Base-by-base conservation (phyloP, 139 green algal species). In the Chlamydomonas eustigma region DNA sequence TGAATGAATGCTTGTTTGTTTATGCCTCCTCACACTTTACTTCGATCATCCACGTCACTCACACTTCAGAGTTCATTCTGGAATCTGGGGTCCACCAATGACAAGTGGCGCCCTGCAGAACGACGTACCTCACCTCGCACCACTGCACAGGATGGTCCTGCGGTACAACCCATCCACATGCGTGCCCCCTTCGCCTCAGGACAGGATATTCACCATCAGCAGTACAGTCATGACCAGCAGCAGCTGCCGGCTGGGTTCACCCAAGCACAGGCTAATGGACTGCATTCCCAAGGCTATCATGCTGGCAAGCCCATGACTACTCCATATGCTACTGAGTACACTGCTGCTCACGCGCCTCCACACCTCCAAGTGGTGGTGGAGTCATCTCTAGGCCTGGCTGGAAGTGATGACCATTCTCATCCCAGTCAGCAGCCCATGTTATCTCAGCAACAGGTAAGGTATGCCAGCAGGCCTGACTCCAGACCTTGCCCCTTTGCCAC, bases 61-160 rank as follows among this genome's bases (percentile, higher is more conserved):
- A n/a, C n/a, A n/a, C 18, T 58, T 58, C 58, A 70, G 58, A 37
- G 25, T 6, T 70, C 58, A 5, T 70, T 70, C 58, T 70, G 58
- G 58, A 70, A 70, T 28, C 24, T 70, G 8, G 58, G 58, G 6
- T 32, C 28, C 58, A 70, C 58, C 58, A 70, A 22, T 28, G 18
- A 70, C 58, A 32, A 35, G 25, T 70, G 58, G 58, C 58, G 24
- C 25, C 8, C 24, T 22, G 25, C 6, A 22, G 58, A 70, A 24
- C 58, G 58, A 24, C 24, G 28, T 6, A 24, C 6, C 8, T 22
- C 18, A 28, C 8, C 58, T 22, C 8, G 58, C 58, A 28, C 25
- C 44, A 58, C 12, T 18, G 12, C 44, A 12, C 12, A 58, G 12
- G 18, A 12, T 58, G 44, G 12, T 58, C 44, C 44, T 18, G 12